These are phyloP conservation scores for Aureobasidium sp. DNA, from an alignment of 2,329 filamentous ascomycete genomes.

Conservation along the genomic window DNA sequence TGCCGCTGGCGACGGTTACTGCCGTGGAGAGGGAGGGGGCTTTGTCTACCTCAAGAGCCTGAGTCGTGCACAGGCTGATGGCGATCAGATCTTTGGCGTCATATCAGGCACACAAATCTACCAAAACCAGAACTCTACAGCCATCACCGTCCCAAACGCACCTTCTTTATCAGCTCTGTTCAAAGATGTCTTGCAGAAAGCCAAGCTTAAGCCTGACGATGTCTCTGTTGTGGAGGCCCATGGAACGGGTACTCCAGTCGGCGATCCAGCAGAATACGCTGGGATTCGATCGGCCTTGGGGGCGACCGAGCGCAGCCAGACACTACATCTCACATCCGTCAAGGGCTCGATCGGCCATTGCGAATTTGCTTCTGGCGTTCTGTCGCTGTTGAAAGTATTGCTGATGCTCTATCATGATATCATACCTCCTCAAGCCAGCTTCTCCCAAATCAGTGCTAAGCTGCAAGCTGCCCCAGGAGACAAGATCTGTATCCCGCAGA, in stretches of 20 bases:
- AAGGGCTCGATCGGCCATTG: constrained; percentile 17
- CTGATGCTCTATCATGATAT: constrained; percentile 57
- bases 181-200: background rate
- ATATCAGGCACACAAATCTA: no score
- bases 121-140: no score
- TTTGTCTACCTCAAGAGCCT: constrained; percentile 47
- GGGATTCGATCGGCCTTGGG: constrained; percentile 18
- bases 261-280: constrained; percentile 25
- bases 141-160: no score
- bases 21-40: constrained; percentile 47
- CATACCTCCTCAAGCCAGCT: constrained; percentile 54
- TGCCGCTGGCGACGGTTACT: constrained; percentile 42
- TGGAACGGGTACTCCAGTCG: constrained; percentile 31
- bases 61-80: constrained; percentile 39
- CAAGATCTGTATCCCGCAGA: no score
- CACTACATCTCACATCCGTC: background rate
- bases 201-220: background rate
- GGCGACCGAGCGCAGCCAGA: no score
- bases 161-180: background rate
- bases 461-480: constrained; percentile 43
- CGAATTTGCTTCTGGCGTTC: constrained; percentile 33
- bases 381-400: constrained; percentile 56
- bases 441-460: constrained; percentile 30
- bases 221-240: constrained; percentile 26
- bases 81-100: constrained; percentile 32